A percentile compares a stretch with the other conserved stretches of the same genome.
Evolutionary conservation across 345 rosid species (phyloP).

Genomic region (Garcia nutans): DNA sequence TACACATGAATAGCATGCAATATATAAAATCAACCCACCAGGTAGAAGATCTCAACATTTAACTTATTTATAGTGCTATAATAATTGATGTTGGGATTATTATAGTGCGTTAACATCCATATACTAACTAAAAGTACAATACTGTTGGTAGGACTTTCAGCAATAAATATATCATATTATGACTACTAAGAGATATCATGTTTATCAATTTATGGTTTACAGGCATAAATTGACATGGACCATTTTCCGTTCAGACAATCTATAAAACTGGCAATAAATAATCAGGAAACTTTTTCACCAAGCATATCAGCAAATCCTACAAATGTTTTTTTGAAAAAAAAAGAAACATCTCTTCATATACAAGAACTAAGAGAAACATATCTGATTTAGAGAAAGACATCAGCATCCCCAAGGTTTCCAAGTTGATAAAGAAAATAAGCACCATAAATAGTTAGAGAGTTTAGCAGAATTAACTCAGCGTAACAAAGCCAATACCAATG

Average conservation of each 20-base stretch:
- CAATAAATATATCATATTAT: background rate
- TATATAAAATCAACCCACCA: background rate
- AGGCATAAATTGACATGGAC: background rate
- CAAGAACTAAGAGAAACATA: background rate
- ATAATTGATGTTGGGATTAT: too few species aligned
- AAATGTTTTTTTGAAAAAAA: background rate
- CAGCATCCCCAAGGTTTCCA: background rate
- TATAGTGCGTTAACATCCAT: background rate
- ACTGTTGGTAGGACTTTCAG: background rate
- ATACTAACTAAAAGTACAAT: background rate
- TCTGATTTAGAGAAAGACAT: background rate
- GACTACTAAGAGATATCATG: background rate
- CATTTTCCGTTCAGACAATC: background rate
- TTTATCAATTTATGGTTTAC: background rate
- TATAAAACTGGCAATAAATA: background rate
- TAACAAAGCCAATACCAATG: conserved; percentile 7
- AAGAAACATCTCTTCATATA: background rate
- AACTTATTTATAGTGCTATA: background rate
- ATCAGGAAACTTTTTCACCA: background rate
- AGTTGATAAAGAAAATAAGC: background rate
- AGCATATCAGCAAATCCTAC: background rate
- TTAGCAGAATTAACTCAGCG: background rate
- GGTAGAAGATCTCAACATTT: background rate
- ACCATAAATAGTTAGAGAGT: background rate
- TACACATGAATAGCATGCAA: background rate